phyloP scores from a whole-genome alignment of 371 early-diverging fungal genomes.

The Batrachochytrium dendrobatidis region DNA sequence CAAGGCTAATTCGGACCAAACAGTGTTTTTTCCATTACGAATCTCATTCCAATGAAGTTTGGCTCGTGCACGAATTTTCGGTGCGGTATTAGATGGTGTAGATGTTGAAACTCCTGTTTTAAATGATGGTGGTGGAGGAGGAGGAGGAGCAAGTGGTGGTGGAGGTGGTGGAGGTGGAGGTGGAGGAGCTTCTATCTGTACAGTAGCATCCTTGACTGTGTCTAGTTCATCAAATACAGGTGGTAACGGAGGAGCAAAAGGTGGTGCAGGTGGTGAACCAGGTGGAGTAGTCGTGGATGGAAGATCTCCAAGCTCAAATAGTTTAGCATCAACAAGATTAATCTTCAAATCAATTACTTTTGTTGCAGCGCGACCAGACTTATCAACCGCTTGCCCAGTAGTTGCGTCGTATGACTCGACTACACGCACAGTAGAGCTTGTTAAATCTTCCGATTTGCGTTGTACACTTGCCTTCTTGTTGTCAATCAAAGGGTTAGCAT shows the following conservation, averaged over 20 bases:
- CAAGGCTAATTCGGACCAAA: slow-evolving; percentile 15
- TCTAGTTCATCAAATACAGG: slow-evolving; percentile 10
- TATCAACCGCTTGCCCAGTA: no score
- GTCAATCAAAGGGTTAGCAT: no score
- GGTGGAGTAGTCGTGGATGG: no score
- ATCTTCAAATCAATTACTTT: no score
- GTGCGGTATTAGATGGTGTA: slow-evolving; percentile 18
- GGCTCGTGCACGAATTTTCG: slow-evolving; percentile 21
- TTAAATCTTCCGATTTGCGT: no score
- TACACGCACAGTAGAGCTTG: no score
- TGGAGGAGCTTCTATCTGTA: slow-evolving; percentile 21
- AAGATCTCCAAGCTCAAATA: no score
- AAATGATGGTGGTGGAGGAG: background rate
- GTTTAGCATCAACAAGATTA: no score
- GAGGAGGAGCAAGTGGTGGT: slow-evolving; percentile 8
- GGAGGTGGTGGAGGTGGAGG: slow-evolving; percentile 8
- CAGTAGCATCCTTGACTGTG: slow-evolving; percentile 10
- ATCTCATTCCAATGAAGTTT: slow-evolving; percentile 46
- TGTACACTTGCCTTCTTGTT: no score
- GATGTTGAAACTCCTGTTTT: background rate
- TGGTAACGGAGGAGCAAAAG: slow-evolving; percentile 16
- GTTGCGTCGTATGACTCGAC: no score
- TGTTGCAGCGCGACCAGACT: no score
- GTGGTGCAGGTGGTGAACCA: background rate
- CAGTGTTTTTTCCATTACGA: slow-evolving; percentile 15